phyloP scores from a whole-genome alignment of 345 rosid species.

The Angophora floribunda region DNA sequence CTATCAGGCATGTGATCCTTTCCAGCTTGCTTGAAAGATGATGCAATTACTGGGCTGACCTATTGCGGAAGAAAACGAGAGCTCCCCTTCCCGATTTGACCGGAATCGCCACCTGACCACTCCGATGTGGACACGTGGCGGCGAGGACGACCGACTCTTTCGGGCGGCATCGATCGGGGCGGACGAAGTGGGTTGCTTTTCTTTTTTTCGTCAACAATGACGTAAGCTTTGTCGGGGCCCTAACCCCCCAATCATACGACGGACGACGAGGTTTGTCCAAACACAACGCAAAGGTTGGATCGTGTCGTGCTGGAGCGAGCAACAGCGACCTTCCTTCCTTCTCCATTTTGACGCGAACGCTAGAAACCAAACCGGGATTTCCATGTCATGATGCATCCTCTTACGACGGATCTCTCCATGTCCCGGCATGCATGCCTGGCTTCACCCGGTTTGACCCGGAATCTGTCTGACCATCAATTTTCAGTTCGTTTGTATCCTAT shows the following conservation, averaged over 20 bases:
- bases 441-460: not conserved
- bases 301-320: not conserved
- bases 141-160: not conserved
- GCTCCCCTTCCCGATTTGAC: not conserved
- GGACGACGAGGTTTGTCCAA: not conserved
- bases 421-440: not conserved
- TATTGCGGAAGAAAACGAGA: not conserved
- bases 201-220: not conserved
- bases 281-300: not conserved
- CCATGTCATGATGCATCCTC: not conserved
- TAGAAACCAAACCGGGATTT: not conserved
- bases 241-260: not conserved
- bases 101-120: not conserved
- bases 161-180: not conserved
- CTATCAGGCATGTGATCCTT: not conserved
- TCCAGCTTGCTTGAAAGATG: not conserved
- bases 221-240: not conserved
- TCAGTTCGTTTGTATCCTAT: not conserved
- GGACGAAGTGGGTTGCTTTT: not conserved
- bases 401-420: not conserved
- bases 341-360: not conserved
- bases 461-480: not conserved
- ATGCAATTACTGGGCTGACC: not conserved
- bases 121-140: not conserved
- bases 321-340: not conserved